A percentile compares a stretch with the other conserved stretches of the same genome.
phyloP scores from a whole-genome alignment of 495 filamentous ascomycete genomes.

The Aspergillus carlsbadensis region DNA sequence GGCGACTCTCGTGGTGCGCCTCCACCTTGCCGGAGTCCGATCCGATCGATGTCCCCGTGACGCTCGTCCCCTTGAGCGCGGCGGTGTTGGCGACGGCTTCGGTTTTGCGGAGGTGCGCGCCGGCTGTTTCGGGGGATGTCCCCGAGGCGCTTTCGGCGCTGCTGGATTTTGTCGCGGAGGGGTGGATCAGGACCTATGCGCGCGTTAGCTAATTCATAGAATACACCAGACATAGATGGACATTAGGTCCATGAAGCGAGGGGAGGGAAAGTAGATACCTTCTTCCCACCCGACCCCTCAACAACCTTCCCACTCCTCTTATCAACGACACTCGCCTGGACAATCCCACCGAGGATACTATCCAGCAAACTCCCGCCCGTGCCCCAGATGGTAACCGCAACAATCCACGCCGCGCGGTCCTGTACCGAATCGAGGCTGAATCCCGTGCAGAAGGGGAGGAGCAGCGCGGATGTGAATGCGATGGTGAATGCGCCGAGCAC shows the following conservation, averaged over 20 bases:
- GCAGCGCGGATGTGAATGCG: constrained; percentile 59
- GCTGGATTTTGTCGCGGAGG: constrained; percentile 15
- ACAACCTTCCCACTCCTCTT: constrained; percentile 80
- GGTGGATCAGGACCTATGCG: constrained; percentile 38
- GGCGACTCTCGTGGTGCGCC: constrained; percentile 60
- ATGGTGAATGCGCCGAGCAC: constrained; percentile 72
- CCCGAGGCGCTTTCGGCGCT: background rate
- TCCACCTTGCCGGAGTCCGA: constrained; percentile 21
- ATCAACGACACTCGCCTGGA: constrained; percentile 88
- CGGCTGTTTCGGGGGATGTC: constrained; percentile 1
- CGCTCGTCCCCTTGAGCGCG: constrained; percentile 23
- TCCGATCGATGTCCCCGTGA: constrained; percentile 13
- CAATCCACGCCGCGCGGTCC: constrained; percentile 54
- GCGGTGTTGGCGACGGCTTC: constrained; percentile 40
- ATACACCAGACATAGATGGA: too few species aligned
- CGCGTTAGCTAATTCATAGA: too few species aligned
- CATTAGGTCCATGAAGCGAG: too few species aligned
- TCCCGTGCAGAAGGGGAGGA: constrained; percentile 68
- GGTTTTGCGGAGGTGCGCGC: constrained; percentile 17
- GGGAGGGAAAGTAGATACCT: constrained; percentile 53
- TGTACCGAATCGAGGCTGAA: constrained; percentile 40
- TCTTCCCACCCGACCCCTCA: constrained; percentile 80
- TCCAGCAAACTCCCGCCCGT: constrained; percentile 79
- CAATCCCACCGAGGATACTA: constrained; percentile 77
- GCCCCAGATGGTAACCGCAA: constrained; percentile 68